Evolutionary conservation across 495 filamentous ascomycete genomes (phyloP).

Genomic region (Hyaloscypha hepaticicola): DNA sequence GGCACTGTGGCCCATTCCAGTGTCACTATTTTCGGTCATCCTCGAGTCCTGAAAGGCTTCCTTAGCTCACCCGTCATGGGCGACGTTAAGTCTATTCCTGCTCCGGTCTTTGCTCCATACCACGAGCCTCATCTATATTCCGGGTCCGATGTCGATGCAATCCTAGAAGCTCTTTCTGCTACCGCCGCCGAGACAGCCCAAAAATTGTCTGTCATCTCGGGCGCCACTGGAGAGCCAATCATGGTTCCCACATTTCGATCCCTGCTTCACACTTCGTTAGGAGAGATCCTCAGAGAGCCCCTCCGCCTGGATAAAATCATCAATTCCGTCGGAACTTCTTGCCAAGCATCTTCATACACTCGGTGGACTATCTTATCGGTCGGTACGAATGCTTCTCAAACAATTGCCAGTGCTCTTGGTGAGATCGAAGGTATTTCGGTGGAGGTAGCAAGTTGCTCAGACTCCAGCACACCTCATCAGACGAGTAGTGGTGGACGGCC

Average conservation of each 20-base stretch:
- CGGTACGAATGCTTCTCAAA: no score
- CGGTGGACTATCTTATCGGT: no score
- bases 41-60: slow-evolving; percentile 57
- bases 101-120: slow-evolving; percentile 75
- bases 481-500: no score
- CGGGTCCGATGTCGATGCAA: not conserved
- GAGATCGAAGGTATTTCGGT: no score
- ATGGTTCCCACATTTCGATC: not conserved
- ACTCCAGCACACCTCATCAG: no score
- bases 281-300: slow-evolving; percentile 57
- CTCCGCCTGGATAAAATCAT: slow-evolving; percentile 38
- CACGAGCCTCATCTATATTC: slow-evolving; percentile 74
- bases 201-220: slow-evolving; percentile 26
- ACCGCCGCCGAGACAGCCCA: no score
- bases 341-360: no score
- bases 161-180: slow-evolving; percentile 44
- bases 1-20: slow-evolving; percentile 68
- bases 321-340: no score
- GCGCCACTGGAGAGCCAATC: slow-evolving; percentile 45
- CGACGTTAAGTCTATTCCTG: slow-evolving; percentile 49
- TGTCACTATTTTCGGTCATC: slow-evolving; percentile 75
- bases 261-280: slow-evolving; percentile 37
- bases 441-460: no score
- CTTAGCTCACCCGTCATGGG: slow-evolving; percentile 45
- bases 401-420: no score